Evolutionary conservation across 495 filamentous ascomycete genomes (phyloP), one percentile per base, ranked within the genome.

Genomic region (Xylaria sp.): DNA sequence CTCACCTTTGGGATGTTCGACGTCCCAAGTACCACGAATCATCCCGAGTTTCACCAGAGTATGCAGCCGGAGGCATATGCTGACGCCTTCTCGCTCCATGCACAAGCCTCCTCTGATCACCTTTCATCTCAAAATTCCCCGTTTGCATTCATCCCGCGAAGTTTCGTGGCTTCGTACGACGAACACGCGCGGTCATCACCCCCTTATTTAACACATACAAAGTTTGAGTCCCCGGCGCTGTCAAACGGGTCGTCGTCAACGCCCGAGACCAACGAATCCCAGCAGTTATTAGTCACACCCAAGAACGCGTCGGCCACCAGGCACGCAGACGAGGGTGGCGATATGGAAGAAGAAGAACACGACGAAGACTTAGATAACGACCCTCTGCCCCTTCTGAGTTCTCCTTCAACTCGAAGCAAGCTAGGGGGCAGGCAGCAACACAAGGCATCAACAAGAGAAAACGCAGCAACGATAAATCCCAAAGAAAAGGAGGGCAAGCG

Each of bases 401-500:
- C 59, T n/a, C 5, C 55, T 5, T 29, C 21, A 21, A 29, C 52
- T 53, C 46, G 31, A 59, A 35, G 14, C 72, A 70, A 21, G 53
- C n/a, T 59, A 73, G 55, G 48, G 17, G 53, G 3, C 59, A 77
- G 63, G 33, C 57, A 66, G 33, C 57, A 61, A 37, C 57, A 35
- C 29, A 35, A 40, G 26, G 19, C 52, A 15, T 26, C 9, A 11
- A 58, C 24, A 12, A 70, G 14, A 37, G 26, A 59, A 26, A 52
- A 35, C n/a, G 19, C 9, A 2, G 19, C 7, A 58, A 3, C 31
- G 37, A 17, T 6, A 8, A 59, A 29, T 5, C 29, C 52, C 40
- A 76, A 64, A 14, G 72, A 75, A 37, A 77, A 78, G n/a, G 69
- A 70, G 3, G 63, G 67, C 0, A 85, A 82, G 52, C 74, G 84